A percentile compares a stretch with the other conserved stretches of the same genome.
Evolutionary conservation across 2,329 filamentous ascomycete genomes (phyloP).

Genomic region (Pseudophaeomoniella oleicola): DNA sequence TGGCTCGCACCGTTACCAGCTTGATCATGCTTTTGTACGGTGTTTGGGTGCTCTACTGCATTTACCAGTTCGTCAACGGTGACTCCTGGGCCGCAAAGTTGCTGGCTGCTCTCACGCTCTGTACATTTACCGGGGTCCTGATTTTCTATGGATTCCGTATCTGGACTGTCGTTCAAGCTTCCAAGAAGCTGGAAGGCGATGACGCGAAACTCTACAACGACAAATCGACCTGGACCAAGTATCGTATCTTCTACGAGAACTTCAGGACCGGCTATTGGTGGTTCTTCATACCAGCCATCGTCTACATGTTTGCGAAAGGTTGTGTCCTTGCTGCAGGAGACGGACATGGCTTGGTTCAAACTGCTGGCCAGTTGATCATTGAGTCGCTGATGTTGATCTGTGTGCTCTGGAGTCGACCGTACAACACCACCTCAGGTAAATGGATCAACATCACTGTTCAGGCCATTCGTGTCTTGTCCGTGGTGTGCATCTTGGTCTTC

Average conservation of each 20-base stretch:
- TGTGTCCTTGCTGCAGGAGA: constrained; percentile 72
- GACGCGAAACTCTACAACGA: constrained; percentile 64
- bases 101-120: constrained; percentile 69
- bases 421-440: constrained; percentile 72
- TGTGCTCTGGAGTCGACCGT: constrained; percentile 74
- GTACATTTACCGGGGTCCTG: constrained; percentile 66
- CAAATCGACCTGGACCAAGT: constrained; percentile 84
- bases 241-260: constrained; percentile 92
- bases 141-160: constrained; percentile 75
- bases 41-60: constrained; percentile 87
- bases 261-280: constrained; percentile 96
- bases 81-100: constrained; percentile 88
- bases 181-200: constrained; percentile 64
- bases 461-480: constrained; percentile 73
- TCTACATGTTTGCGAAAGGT: constrained; percentile 85
- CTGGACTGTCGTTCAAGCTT: constrained; percentile 56
- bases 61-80: constrained; percentile 86
- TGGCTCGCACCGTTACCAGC: constrained; percentile 77
- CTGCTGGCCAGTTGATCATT: constrained; percentile 62
- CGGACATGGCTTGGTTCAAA: constrained; percentile 72
- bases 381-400: constrained; percentile 67
- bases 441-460: constrained; percentile 91
- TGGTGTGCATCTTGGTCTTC: constrained; percentile 80
- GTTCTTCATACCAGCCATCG: constrained; percentile 78
- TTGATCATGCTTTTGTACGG: constrained; percentile 86